Base-by-base conservation (phyloP, 2,329 filamentous ascomycete species). In the Colletotrichum siamense region DNA sequence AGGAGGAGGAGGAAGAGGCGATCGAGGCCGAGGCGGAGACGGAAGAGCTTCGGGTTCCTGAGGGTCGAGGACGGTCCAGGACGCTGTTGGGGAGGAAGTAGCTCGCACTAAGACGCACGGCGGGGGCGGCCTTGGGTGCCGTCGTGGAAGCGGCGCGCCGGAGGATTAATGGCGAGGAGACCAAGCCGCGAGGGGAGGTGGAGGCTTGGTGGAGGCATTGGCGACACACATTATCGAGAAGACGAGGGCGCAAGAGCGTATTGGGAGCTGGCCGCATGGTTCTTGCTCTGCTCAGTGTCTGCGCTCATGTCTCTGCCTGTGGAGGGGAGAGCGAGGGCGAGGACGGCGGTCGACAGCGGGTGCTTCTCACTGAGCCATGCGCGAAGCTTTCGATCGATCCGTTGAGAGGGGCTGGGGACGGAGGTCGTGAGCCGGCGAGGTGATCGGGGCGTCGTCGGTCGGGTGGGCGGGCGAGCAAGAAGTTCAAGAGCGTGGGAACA, bases 71-170 rank as follows among this genome's bases (percentile, higher is more conserved):
- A 5, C 68, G 71, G 12, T 77, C 77, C 18, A 77, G 66, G 34
- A 69, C 61, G 64, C 69, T 77, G 55, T 78, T 79, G 57, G 78
- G 62, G 18, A 78, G 63, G 44, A 79, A 79, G 74, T 79, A 79
- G 69, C 69, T 79, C 52, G 78, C 66, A 57, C 71, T 66, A 28
- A 79, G 75, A 30, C 78, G 74, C 12, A 63, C 72, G n/a, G 65
- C 74, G 44, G 75, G 72, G 26, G 72, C 75, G 12, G 71, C 65
- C 66, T 76, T 76, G 26, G 74, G 55, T 52, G 71, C 63, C 16
- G 75, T 75, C 8, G 71, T 75, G 8, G 75, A 77, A 36, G 67
- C 67, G 32, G 67, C 61, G 24, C 72, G 75, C 26, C 52, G 55
- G 16, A 49, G 26, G 44, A 65, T 69, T 59, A 65, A 68, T 44